Percentiles rank a stretch among this genome's conserved stretches.
Evolutionary conservation across 257 asterid genomes (phyloP).

Genomic region (Solanum etuberosum): DNA sequence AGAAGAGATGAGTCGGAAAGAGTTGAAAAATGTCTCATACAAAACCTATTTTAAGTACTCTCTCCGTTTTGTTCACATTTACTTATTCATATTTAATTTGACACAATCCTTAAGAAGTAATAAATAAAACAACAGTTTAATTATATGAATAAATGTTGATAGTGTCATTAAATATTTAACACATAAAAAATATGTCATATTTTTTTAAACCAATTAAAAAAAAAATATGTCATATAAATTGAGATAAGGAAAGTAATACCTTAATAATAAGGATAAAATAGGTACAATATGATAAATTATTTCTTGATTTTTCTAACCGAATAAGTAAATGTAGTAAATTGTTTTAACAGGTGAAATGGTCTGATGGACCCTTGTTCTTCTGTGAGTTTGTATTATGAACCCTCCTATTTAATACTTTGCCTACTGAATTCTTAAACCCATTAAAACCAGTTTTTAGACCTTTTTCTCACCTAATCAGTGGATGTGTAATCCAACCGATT

Average conservation of each 20-base stretch:
- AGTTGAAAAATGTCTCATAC: not conserved
- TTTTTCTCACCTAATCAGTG: no score
- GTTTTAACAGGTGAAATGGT: no score
- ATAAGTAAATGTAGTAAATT: not conserved
- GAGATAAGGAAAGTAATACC: not conserved
- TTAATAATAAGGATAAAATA: not conserved
- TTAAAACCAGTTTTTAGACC: no score
- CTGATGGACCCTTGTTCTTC: no score
- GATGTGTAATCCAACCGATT: no score
- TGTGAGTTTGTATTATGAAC: no score
- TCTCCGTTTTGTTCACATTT: not conserved
- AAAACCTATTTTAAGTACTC: not conserved
- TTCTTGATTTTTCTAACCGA: not conserved
- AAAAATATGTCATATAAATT: not conserved
- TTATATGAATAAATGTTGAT: not conserved
- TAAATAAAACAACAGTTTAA: not conserved
- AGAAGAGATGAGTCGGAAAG: not conserved
- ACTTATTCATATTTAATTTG: no score
- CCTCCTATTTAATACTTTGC: no score
- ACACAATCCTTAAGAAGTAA: not conserved
- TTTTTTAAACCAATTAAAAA: no score
- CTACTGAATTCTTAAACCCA: no score
- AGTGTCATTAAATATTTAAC: no score
- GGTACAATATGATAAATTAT: not conserved
- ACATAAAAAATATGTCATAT: no score